Percentiles rank a stretch among this genome's conserved stretches.
phyloP scores from a whole-genome alignment of 768 basidiomycete genomes.

The Tricholoma flavovirens region DNA sequence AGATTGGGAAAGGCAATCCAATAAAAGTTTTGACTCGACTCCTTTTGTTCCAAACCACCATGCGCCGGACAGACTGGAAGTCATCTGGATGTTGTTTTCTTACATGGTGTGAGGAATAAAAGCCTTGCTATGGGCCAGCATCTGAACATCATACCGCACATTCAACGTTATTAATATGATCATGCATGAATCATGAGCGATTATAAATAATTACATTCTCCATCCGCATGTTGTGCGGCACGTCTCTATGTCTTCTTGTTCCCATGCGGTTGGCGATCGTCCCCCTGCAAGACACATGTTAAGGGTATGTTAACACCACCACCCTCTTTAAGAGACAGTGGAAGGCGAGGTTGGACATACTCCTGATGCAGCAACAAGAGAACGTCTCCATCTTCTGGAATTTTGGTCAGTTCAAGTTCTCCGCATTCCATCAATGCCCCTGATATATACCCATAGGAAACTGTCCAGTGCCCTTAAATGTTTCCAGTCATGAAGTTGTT shows the following conservation, averaged over 20 bases:
- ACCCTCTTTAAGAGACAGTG: conserved; percentile 8
- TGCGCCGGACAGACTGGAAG: neutral
- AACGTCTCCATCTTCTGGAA: conserved; percentile 37
- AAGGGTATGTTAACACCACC: neutral
- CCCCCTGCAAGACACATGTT: conserved; percentile 6
- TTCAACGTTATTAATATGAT: neutral
- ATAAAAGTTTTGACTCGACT: conserved; percentile 32
- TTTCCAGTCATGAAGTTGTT: conserved; percentile 36
- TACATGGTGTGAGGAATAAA: neutral
- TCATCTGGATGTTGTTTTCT: neutral
- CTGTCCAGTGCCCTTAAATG: conserved; percentile 28
- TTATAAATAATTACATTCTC: neutral
- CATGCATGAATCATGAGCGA: neutral
- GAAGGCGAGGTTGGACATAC: neutral
- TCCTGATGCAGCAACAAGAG: conserved; percentile 27
- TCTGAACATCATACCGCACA: neutral
- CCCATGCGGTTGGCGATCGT: conserved; percentile 2
- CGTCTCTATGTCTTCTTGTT: neutral
- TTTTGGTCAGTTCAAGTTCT: conserved; percentile 13
- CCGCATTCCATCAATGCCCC: neutral
- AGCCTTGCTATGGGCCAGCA: no score
- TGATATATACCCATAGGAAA: conserved; percentile 26
- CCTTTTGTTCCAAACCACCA: neutral
- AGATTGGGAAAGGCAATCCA: conserved; percentile 71
- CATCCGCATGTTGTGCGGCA: neutral